phyloP scores from a whole-genome alignment of 345 rosid genomes.

The Raphanus sativus region DNA sequence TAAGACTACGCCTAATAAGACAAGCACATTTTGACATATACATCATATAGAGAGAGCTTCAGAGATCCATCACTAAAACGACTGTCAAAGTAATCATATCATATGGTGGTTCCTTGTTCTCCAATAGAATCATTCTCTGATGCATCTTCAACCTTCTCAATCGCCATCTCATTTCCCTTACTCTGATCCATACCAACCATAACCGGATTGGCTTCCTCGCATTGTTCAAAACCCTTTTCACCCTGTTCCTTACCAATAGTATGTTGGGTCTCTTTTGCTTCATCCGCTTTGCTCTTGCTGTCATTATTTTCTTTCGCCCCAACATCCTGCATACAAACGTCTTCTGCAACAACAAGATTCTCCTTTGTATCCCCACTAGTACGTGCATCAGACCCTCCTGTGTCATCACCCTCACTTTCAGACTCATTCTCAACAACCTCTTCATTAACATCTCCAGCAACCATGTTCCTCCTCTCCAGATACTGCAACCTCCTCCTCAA shows the following conservation, averaged over 20 bases:
- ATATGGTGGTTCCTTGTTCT: conserved; percentile 22
- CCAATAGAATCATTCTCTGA: conserved; percentile 25
- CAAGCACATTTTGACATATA: conserved; percentile 27
- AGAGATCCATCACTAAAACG: conserved; percentile 23
- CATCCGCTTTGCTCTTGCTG: conserved; percentile 3
- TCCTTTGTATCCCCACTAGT: conserved; percentile 36
- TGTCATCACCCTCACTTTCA: conserved; percentile 67
- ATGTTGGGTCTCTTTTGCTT: conserved; percentile 13
- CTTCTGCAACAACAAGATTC: conserved; percentile 34
- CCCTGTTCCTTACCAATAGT: conserved; percentile 2
- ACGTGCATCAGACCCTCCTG: conserved; percentile 60
- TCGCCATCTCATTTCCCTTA: conserved; percentile 23
- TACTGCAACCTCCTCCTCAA: conserved; percentile 83
- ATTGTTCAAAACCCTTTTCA: not conserved
- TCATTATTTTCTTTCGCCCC: conserved; percentile 22
- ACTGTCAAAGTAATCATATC: conserved; percentile 5
- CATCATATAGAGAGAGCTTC: conserved; percentile 15
- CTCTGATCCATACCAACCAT: conserved; percentile 18
- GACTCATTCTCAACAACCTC: conserved; percentile 66
- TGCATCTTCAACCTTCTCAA: conserved; percentile 26
- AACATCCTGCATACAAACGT: conserved; percentile 46
- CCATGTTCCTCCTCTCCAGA: conserved; percentile 67
- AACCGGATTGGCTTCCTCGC: conserved; percentile 10
- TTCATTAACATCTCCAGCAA: conserved; percentile 37
- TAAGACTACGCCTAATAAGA: conserved; percentile 28